A percentile compares a stretch with the other conserved stretches of the same genome.
Conservation (phyloP, 1,139 yeast genomes). For the Kodamaea sp. region DNA sequence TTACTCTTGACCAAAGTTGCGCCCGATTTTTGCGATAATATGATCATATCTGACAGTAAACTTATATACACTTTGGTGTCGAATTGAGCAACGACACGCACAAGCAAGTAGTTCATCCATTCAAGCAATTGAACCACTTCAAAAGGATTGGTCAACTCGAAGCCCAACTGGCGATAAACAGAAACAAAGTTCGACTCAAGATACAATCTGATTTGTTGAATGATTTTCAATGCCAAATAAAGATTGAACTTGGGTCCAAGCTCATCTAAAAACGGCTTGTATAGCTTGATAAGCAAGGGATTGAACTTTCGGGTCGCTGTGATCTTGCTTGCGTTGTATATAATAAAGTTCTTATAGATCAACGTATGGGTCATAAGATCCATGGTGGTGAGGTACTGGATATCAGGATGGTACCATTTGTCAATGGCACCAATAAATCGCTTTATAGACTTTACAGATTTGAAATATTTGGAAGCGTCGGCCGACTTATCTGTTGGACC, state of each 20-base stretch:
- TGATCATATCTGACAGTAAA: neutral
- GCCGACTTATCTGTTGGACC: slow-evolving; percentile 35
- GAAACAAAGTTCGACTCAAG: neutral
- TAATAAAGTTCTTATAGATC: slow-evolving; percentile 24
- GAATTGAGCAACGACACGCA: slow-evolving; percentile 1
- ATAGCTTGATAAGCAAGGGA: slow-evolving; percentile 27
- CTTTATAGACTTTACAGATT: slow-evolving; percentile 19
- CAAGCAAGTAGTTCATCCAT: slow-evolving; percentile 13
- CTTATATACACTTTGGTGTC: slow-evolving; percentile 3
- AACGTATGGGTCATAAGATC: slow-evolving; percentile 15
- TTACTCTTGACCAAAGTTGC: slow-evolving; percentile 1
- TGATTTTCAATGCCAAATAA: slow-evolving; percentile 10
- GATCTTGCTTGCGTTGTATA: slow-evolving; percentile 24
- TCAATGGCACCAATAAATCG: slow-evolving; percentile 6
- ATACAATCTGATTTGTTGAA: slow-evolving; percentile 5
- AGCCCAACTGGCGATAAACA: slow-evolving; percentile 3
- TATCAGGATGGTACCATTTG: slow-evolving; percentile 7
- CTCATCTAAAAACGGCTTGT: slow-evolving; percentile 32
- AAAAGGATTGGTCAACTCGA: slow-evolving; percentile 5
- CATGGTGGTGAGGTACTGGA: slow-evolving; percentile 5
- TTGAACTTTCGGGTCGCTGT: slow-evolving; percentile 22
- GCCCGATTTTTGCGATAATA: slow-evolving; percentile 1
- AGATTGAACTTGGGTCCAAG: slow-evolving; percentile 24
- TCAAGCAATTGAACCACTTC: slow-evolving; percentile 18
- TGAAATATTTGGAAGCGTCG: slow-evolving; percentile 43